phyloP scores from a whole-genome alignment of 805 yeast genomes.

The Candida koratica region DNA sequence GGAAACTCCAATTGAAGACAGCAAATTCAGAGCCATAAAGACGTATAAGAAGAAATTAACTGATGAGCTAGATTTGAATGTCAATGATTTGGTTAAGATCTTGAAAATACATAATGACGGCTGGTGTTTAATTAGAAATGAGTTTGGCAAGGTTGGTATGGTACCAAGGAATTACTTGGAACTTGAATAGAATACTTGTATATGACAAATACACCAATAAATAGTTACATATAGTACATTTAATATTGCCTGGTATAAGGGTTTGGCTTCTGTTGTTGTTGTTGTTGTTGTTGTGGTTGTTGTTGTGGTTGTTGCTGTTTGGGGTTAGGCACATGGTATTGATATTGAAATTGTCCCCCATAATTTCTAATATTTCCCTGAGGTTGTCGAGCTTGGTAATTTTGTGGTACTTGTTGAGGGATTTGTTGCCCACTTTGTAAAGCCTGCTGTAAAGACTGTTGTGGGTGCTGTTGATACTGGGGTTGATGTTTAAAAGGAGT shows the following conservation, averaged over 20 bases:
- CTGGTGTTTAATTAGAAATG: slow-evolving; percentile 33
- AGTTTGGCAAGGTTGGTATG: slow-evolving; percentile 30
- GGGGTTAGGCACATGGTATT: slow-evolving; percentile 13
- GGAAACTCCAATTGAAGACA: slow-evolving; percentile 15
- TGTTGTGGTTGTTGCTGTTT: slow-evolving; percentile 13
- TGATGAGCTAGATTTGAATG: slow-evolving; percentile 31
- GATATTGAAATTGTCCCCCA: slow-evolving; percentile 14
- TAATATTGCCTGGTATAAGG: slow-evolving; percentile 10
- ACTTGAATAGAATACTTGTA: neutral
- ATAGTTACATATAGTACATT: slow-evolving; percentile 11
- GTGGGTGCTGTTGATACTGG: slow-evolving; percentile 15
- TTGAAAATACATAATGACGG: slow-evolving; percentile 30
- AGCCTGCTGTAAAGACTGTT: slow-evolving; percentile 8
- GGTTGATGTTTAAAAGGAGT: slow-evolving; percentile 7
- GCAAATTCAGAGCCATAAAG: slow-evolving; percentile 21
- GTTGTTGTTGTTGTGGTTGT: slow-evolving; percentile 13
- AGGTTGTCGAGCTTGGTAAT: neutral
- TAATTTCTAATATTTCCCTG: slow-evolving; percentile 12
- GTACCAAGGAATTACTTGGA: slow-evolving; percentile 31
- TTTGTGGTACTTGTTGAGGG: slow-evolving; percentile 5
- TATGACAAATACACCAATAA: neutral
- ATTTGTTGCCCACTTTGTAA: slow-evolving; percentile 2
- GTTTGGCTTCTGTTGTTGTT: slow-evolving; percentile 14
- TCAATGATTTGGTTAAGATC: slow-evolving; percentile 29
- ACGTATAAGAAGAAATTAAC: slow-evolving; percentile 25